Evolutionary conservation across 352 stramenopile species (phyloP).

Genomic region (Globisporangium nunn): DNA sequence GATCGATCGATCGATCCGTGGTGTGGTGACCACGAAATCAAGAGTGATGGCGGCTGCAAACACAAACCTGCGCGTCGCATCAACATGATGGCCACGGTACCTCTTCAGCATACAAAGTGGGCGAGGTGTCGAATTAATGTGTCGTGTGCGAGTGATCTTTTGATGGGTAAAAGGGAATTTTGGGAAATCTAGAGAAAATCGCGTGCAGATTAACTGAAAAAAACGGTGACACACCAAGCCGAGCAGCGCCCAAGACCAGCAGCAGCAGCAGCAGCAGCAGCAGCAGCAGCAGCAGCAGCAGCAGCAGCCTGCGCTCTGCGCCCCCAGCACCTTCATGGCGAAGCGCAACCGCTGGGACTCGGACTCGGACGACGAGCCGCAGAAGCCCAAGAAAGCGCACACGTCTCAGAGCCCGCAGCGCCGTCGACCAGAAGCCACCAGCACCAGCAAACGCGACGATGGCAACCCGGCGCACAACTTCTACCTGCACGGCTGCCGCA

Average conservation of each 20-base stretch:
- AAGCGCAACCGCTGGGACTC: slow-evolving; percentile 74
- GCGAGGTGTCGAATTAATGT: background rate
- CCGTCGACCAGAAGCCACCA: background rate
- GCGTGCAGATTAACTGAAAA: background rate
- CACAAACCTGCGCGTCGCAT: too few species aligned
- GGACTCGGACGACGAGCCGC: slow-evolving; percentile 27
- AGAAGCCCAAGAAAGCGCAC: background rate
- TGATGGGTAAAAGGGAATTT: slow-evolving; percentile 1
- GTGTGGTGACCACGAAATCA: too few species aligned
- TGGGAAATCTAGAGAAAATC: background rate
- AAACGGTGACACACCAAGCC: background rate
- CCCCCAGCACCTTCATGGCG: slow-evolving; percentile 1
- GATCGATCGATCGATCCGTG: too few species aligned
- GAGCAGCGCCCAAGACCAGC: too few species aligned
- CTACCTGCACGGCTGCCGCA: slow-evolving; percentile 86
- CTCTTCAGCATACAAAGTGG: slow-evolving; percentile 1
- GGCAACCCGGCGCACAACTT: slow-evolving; percentile 41
- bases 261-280: background rate
- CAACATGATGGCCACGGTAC: slow-evolving; percentile 6
- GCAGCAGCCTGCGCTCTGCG: background rate
- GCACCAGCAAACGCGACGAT: background rate
- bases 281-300: too few species aligned
- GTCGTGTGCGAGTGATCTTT: background rate
- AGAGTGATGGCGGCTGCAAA: too few species aligned
- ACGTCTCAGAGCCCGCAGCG: background rate